Evolutionary conservation across 768 basidiomycete species (phyloP).

Genomic region (Leccinum incarnatum): DNA sequence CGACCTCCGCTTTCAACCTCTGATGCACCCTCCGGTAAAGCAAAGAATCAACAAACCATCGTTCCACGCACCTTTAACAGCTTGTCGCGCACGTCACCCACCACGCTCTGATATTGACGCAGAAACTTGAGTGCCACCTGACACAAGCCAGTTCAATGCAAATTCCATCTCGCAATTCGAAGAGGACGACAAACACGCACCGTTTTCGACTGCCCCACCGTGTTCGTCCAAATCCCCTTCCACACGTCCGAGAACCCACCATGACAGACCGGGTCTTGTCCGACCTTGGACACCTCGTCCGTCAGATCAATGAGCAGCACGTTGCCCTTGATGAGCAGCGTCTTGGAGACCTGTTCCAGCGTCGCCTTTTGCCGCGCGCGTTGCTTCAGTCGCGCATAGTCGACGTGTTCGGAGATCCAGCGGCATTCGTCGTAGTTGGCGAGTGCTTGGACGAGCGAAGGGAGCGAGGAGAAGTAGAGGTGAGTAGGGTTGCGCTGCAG

Average conservation of each 20-base stretch:
- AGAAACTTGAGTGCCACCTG: slow-evolving; percentile 61
- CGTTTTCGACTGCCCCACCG: slow-evolving; percentile 33
- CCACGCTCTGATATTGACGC: slow-evolving; percentile 46
- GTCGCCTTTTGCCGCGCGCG: slow-evolving; percentile 56
- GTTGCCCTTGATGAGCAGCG: slow-evolving; percentile 47
- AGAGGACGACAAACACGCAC: slow-evolving; percentile 11
- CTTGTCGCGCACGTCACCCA: slow-evolving; percentile 49
- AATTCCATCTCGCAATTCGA: too few species aligned
- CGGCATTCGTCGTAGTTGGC: slow-evolving; percentile 57
- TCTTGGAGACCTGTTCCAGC: slow-evolving; percentile 55
- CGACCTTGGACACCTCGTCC: slow-evolving; percentile 49
- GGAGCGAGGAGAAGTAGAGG: slow-evolving; percentile 54
- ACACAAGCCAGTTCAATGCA: slow-evolving; percentile 1
- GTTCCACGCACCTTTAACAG: slow-evolving; percentile 41
- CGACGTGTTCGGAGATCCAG: slow-evolving; percentile 50
- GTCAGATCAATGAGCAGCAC: slow-evolving; percentile 52
- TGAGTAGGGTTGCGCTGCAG: slow-evolving; percentile 50
- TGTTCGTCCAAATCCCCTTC: slow-evolving; percentile 54
- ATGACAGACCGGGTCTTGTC: slow-evolving; percentile 46
- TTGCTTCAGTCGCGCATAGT: slow-evolving; percentile 54
- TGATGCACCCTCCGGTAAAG: slow-evolving; percentile 19
- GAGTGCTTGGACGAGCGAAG: slow-evolving; percentile 49
- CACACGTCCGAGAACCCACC: slow-evolving; percentile 63
- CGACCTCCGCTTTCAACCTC: slow-evolving; percentile 56
- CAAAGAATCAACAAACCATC: background rate